Evolutionary conservation across 2,329 filamentous ascomycete species (phyloP).

Genomic region (Phialophora expanda): DNA sequence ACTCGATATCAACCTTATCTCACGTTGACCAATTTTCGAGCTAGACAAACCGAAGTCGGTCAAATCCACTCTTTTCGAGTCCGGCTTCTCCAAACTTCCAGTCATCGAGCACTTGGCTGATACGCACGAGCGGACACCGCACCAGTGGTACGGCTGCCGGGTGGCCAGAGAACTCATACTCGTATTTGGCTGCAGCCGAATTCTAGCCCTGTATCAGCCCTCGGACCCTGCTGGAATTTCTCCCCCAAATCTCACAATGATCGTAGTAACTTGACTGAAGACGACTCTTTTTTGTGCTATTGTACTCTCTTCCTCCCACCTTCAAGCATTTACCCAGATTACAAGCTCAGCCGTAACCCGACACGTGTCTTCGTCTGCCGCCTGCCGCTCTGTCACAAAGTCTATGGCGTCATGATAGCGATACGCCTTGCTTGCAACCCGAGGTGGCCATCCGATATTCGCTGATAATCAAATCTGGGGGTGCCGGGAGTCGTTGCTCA

Average conservation of each 20-base stretch:
- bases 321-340: conserved; percentile 5
- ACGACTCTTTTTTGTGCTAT: background rate
- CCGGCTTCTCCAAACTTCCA: background rate
- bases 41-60: conserved; percentile 21
- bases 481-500: conserved; percentile 8
- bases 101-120: conserved; percentile 14
- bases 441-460: conserved; percentile 23
- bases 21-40: conserved; percentile 21
- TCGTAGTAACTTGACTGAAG: conserved; percentile 13
- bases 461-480: conserved; percentile 17
- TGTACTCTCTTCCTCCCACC: conserved; percentile 7
- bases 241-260: conserved; percentile 13
- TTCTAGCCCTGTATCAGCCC: conserved; percentile 13
- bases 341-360: background rate
- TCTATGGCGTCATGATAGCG: conserved; percentile 37
- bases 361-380: conserved; percentile 7
- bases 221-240: conserved; percentile 14
- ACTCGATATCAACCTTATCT: conserved; percentile 30
- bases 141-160: conserved; percentile 10
- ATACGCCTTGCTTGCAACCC: conserved; percentile 16
- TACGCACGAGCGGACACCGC: conserved; percentile 14
- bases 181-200: conserved; percentile 1
- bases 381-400: conserved; percentile 16
- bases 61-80: conserved; percentile 20
- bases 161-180: conserved; percentile 1